Percentiles rank a stretch among this genome's conserved stretches.
These are phyloP conservation scores for Monosporascus sp. DNA, from an alignment of 2,329 filamentous ascomycete species.

Conservation along the genomic window DNA sequence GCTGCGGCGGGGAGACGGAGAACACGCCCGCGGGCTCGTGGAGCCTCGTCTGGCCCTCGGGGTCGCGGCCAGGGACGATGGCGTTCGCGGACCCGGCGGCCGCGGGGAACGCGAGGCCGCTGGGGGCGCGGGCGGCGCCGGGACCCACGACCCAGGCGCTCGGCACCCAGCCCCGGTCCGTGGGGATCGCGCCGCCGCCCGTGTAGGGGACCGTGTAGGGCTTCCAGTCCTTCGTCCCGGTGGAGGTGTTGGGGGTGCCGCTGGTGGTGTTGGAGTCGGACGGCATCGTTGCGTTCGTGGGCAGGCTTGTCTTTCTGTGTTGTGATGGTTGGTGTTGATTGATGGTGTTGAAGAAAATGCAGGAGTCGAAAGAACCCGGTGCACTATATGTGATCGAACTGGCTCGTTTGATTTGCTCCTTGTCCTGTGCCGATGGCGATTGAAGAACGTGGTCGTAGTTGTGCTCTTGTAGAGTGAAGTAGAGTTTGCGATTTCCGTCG, in stretches of 20 bases:
- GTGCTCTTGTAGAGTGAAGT: no score
- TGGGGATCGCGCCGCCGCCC: conserved; percentile 16
- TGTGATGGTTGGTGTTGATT: neutral
- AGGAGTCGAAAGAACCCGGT: no score
- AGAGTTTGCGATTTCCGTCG: no score
- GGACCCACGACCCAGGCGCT: neutral
- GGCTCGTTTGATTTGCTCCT: no score
- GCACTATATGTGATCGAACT: no score
- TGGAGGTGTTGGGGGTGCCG: neutral
- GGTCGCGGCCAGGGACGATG: neutral
- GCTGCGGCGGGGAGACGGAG: neutral
- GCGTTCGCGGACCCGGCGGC: neutral
- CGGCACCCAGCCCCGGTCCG: conserved; percentile 5
- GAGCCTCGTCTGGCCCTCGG: neutral
- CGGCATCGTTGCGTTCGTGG: conserved; percentile 1
- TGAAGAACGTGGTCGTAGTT: no score
- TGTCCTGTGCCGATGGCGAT: no score
- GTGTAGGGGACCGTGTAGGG: conserved; percentile 25
- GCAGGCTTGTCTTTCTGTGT: neutral
- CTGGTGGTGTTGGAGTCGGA: conserved; percentile 3
- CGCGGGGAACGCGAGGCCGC: conserved; percentile 5
- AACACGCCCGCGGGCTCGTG: neutral
- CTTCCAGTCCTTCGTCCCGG: conserved; percentile 10
- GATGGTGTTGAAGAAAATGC: neutral
- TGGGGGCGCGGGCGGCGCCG: conserved; percentile 8